phyloP scores from a whole-genome alignment of 805 yeast genomes.

The Groenewaldozyma tartarivorans region DNA sequence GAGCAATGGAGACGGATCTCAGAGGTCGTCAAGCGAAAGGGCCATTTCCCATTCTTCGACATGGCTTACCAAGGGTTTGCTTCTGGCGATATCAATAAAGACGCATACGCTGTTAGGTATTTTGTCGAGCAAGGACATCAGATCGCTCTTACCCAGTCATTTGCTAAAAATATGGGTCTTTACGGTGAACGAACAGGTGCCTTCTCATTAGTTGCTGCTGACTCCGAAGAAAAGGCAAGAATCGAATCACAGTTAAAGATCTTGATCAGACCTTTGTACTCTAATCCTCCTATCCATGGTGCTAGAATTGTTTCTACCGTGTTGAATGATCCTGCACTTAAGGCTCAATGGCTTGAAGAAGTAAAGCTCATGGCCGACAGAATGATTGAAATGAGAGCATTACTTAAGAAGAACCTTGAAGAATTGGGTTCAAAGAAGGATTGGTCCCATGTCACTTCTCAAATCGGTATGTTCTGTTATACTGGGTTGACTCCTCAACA shows the following conservation, averaged over 20 bases:
- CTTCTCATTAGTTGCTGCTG: constrained; percentile 45
- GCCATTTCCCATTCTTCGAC: constrained; percentile 75
- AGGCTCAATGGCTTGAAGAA: constrained; percentile 70
- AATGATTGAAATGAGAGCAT: constrained; percentile 59
- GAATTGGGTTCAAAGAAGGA: constrained; percentile 44
- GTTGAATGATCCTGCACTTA: constrained; percentile 49
- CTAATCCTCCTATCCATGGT: constrained; percentile 94
- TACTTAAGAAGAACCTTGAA: constrained; percentile 54
- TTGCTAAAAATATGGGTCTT: constrained; percentile 91
- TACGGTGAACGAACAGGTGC: constrained; percentile 95
- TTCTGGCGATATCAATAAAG: constrained; percentile 71
- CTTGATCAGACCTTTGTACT: constrained; percentile 76
- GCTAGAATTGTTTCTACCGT: constrained; percentile 79
- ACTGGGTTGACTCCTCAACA: constrained; percentile 72
- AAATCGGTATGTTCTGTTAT: constrained; percentile 94
- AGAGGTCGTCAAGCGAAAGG: constrained; percentile 46
- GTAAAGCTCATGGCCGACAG: constrained; percentile 72
- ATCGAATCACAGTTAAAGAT: constrained; percentile 76
- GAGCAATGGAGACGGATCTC: constrained; percentile 76
- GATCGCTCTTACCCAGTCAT: constrained; percentile 68
- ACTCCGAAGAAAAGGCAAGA: constrained; percentile 36
- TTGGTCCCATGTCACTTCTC: constrained; percentile 83
- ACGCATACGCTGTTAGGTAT: constrained; percentile 47
- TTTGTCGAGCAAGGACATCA: constrained; percentile 33
- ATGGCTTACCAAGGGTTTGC: constrained; percentile 96